Base-by-base conservation (phyloP, 257 asterid genomes). In the Euphrasia confusa region DNA sequence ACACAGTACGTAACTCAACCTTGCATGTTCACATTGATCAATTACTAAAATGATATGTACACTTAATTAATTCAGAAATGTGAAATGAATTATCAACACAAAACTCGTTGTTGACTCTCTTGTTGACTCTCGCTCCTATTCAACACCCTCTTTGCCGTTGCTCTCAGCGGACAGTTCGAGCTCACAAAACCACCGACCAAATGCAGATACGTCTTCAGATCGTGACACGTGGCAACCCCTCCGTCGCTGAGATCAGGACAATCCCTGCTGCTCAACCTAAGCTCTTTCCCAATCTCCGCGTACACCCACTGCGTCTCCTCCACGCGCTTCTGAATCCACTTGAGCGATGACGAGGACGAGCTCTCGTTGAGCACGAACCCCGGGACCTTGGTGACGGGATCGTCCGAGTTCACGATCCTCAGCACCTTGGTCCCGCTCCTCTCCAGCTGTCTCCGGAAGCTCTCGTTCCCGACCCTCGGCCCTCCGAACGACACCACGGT, bases 401-500 rank as follows among this genome's bases (percentile, higher is more conserved):
- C 97, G 2, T 89, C 94, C 0, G 89, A 69, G 57, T 89, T 89
- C 9, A 89, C 96, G 1, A 92, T 87, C 2, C 97, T 69, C 2
- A 89, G 80, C 2, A 89, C 90, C 54, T 80, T 89, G 0, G 84
- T 75, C 1, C 96, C 96, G 13, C 71, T 80, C 33, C 66, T 79
- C n/a, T 83, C 94, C 5, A 92, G 27, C 10, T 79, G 80, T 27
- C 66, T 18, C 0, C 95, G 63, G 47, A 89, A 92, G 35, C 50
- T 75, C 45, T 33, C 78, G 81, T 92, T 90, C 0, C 99, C 99
- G 0, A 89, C 83, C 33, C 99, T 67, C 1, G 97, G 99, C 10
- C 96, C 96, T 0, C 97, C 99, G 64, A 92, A 92, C 3, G 99
- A 89, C 18, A 89, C 83, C 0, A 89, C 95, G 1, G 99, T 87